Evolutionary conservation across 768 basidiomycete genomes (phyloP).

Genomic region (Russula ochroleuca): DNA sequence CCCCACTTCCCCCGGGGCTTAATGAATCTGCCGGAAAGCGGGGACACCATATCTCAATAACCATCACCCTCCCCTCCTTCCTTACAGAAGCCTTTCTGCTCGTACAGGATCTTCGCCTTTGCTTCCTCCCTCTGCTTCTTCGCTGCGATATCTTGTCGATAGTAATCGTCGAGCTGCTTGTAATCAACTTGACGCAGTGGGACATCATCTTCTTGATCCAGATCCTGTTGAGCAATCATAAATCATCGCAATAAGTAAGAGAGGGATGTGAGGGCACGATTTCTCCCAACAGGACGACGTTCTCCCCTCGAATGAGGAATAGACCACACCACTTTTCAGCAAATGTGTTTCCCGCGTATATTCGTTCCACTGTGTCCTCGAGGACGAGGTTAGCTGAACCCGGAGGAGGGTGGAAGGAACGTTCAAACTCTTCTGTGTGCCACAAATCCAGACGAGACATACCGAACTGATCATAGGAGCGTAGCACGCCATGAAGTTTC

Average conservation of each 20-base stretch:
- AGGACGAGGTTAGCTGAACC: constrained; percentile 89
- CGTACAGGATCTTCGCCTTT: constrained; percentile 77
- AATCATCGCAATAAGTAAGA: constrained; percentile 6
- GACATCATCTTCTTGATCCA: constrained; percentile 88
- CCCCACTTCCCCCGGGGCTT: constrained; percentile 32
- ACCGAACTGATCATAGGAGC: constrained; percentile 99
- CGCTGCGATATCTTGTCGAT: constrained; percentile 64
- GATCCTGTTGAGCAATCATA: constrained; percentile 52
- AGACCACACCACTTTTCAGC: constrained; percentile 87
- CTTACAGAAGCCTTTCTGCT: constrained; percentile 86
- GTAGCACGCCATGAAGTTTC: constrained; percentile 91
- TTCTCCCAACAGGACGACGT: constrained; percentile 95
- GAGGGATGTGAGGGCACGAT: constrained; percentile 50
- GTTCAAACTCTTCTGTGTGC: constrained; percentile 1
- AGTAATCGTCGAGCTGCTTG: constrained; percentile 61
- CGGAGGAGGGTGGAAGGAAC: not conserved
- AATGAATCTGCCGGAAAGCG: constrained; percentile 39
- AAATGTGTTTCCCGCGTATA: constrained; percentile 84
- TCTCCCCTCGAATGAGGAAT: constrained; percentile 95
- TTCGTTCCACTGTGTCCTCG: constrained; percentile 91
- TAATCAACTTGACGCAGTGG: constrained; percentile 74
- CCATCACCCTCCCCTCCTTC: constrained; percentile 97
- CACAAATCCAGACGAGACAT: constrained; percentile 31
- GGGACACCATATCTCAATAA: constrained; percentile 48
- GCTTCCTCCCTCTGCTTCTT: constrained; percentile 79